phyloP scores from a whole-genome alignment of 305 asterid species.

The Fraxinus sp. region DNA sequence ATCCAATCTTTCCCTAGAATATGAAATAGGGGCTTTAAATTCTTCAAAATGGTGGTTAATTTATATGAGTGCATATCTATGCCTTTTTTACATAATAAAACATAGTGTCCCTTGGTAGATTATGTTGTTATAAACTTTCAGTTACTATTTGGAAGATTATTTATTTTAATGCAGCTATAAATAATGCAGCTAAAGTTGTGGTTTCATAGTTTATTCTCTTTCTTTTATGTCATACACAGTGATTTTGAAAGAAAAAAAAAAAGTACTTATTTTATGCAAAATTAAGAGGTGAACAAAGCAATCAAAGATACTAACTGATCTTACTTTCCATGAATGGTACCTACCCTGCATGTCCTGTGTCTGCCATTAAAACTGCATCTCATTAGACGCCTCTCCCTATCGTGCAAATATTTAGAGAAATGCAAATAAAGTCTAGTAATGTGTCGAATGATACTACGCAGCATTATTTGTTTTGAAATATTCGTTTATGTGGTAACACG shows the following conservation, averaged over 20 bases:
- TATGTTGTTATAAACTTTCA: slow-evolving; percentile 52
- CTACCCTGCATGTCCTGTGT: slow-evolving; percentile 69
- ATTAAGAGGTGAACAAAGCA: slow-evolving; percentile 34
- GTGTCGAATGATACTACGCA: no score
- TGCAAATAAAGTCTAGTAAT: slow-evolving; percentile 16
- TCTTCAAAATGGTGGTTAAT: slow-evolving; percentile 38
- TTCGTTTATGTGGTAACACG: neutral
- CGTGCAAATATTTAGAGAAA: slow-evolving; percentile 21
- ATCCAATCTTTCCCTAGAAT: neutral
- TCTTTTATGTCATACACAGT: slow-evolving; percentile 29
- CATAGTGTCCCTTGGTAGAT: slow-evolving; percentile 54
- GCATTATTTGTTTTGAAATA: neutral
- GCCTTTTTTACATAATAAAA: slow-evolving; percentile 27
- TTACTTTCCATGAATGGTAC: slow-evolving; percentile 52
- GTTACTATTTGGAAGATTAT: slow-evolving; percentile 52
- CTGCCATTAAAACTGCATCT: slow-evolving; percentile 64
- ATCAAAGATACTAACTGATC: slow-evolving; percentile 56
- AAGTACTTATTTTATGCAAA: slow-evolving; percentile 25
- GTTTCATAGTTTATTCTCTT: slow-evolving; percentile 31
- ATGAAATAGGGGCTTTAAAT: neutral
- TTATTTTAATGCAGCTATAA: slow-evolving; percentile 38
- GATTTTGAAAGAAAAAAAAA: slow-evolving; percentile 15
- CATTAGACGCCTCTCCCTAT: slow-evolving; percentile 39
- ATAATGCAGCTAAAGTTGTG: slow-evolving; percentile 48
- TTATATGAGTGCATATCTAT: slow-evolving; percentile 34